phyloP scores from a whole-genome alignment of 2,329 filamentous ascomycete genomes.

The Phialophora expanda region DNA sequence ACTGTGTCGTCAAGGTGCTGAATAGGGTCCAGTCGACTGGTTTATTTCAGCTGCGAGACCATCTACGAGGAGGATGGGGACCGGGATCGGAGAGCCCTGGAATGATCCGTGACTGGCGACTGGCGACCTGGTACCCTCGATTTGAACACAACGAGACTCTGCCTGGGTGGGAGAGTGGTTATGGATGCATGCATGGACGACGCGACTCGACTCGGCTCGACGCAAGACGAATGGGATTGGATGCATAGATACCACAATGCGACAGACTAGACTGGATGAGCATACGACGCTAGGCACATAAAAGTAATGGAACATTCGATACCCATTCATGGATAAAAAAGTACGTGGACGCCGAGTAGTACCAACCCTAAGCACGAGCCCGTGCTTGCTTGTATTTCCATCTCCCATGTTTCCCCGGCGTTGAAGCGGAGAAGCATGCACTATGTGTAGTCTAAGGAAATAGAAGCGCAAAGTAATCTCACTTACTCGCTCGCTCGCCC shows the following conservation, averaged over 20 bases:
- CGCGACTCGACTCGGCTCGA: no score
- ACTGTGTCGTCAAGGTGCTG: neutral
- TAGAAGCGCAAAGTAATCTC: no score
- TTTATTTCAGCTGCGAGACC: neutral
- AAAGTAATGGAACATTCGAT: neutral
- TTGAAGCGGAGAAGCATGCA: no score
- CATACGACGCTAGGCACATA: neutral
- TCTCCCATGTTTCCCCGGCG: no score
- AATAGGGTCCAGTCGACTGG: neutral
- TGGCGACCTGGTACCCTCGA: neutral
- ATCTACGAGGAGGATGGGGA: neutral
- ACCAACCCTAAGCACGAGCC: no score
- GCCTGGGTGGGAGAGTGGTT: neutral
- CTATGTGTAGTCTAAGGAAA: no score
- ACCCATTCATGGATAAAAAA: neutral
- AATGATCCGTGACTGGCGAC: neutral
- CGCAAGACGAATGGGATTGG: neutral
- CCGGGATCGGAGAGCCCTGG: neutral
- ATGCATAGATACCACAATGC: constrained; percentile 1
- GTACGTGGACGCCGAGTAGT: no score
- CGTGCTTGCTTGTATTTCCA: no score
- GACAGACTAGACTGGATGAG: neutral
- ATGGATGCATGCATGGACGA: neutral
- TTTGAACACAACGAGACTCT: neutral
- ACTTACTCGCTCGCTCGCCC: no score